Base-by-base conservation (phyloP, 2,329 filamentous ascomycete genomes). In the Colletotrichum shisoi region DNA sequence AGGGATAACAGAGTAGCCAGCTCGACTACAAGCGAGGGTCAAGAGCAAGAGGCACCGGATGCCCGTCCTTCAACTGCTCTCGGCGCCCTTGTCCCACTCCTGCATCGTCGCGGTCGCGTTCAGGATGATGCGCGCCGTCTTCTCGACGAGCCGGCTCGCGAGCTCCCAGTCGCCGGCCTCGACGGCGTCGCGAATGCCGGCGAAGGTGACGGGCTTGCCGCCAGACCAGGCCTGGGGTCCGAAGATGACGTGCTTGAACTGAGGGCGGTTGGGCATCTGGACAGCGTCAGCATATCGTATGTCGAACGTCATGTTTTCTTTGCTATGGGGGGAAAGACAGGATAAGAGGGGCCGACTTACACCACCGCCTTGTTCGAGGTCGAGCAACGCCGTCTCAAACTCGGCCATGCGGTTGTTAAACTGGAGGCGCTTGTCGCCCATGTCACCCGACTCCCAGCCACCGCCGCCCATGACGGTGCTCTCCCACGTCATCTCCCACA, bases 171-270 rank as follows among this genome's bases (percentile, higher is more conserved):
- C 87, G 31, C 86, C 85, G 4, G 83, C 85, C 69, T 91, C 87
- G 46, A 97, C 82, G 9, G 90, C 89, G 73, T 97, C 94, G 63
- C 92, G 85, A 63, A 97, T 91, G n/a, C 89, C 90, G 0, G 94
- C 94, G 79, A 80, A 80, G 5, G 68, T 64, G 68, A 75, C 70
- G 45, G 60, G 59, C 27, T 90, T 85, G 71, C 89, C 86, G 44
- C 85, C 87, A 40, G 89, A 89, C 90, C 92, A 94, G 3, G 87
- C 81, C 73, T 92, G 87, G 0, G 95, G 95, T 1, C 91, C 94
- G 75, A 94, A 96, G 63, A 99, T 81, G 74, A 96, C 85, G 78
- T 97, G 95, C 78, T 96, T 97, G 84, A 93, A 99, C 79, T 98
- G 95, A 5, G 91, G 91, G 70, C 94, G 89, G 72, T 92, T 92